These are phyloP conservation scores for Jasminum sambac DNA, from an alignment of 257 asterid species.

Conservation along the genomic window DNA sequence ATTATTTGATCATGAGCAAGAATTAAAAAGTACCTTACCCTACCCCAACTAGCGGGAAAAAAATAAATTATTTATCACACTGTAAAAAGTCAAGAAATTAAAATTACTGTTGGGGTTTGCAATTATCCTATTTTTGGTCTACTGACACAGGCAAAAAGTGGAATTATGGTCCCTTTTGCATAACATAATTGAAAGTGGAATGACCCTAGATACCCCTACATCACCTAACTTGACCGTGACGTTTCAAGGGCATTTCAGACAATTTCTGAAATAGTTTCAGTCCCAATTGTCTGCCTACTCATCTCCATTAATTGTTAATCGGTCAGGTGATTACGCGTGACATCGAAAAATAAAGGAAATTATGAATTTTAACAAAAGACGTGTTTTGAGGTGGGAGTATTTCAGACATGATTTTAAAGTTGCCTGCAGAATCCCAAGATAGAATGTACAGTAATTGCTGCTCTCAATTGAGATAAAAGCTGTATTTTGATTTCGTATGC, in stretches of 20 bases:
- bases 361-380: slow-evolving; percentile 37
- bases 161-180: slow-evolving; percentile 49
- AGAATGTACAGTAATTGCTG: slow-evolving; percentile 54
- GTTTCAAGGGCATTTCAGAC: slow-evolving; percentile 65
- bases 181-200: slow-evolving; percentile 26
- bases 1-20: slow-evolving; percentile 30
- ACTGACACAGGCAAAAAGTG: slow-evolving; percentile 49
- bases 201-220: slow-evolving; percentile 45
- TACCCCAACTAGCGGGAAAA: not conserved
- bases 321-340: slow-evolving; percentile 64
- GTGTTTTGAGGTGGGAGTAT: slow-evolving; percentile 39
- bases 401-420: slow-evolving; percentile 37
- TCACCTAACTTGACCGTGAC: slow-evolving; percentile 43
- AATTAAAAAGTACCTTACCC: slow-evolving; percentile 26
- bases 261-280: slow-evolving; percentile 41
- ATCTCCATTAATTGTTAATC: slow-evolving; percentile 30
- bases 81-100: slow-evolving; percentile 38
- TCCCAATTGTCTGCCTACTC: slow-evolving; percentile 22
- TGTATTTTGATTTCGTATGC: slow-evolving; percentile 43
- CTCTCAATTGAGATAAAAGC: slow-evolving; percentile 47
- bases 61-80: slow-evolving; percentile 18
- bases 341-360: slow-evolving; percentile 42
- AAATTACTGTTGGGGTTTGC: slow-evolving; percentile 32
- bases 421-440: slow-evolving; percentile 47
- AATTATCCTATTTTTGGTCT: slow-evolving; percentile 11